Evolutionary conservation across 148 eudicot genomes (phyloP), one percentile per base, ranked within the genome.

Genomic region (Rhododendron vialii): DNA sequence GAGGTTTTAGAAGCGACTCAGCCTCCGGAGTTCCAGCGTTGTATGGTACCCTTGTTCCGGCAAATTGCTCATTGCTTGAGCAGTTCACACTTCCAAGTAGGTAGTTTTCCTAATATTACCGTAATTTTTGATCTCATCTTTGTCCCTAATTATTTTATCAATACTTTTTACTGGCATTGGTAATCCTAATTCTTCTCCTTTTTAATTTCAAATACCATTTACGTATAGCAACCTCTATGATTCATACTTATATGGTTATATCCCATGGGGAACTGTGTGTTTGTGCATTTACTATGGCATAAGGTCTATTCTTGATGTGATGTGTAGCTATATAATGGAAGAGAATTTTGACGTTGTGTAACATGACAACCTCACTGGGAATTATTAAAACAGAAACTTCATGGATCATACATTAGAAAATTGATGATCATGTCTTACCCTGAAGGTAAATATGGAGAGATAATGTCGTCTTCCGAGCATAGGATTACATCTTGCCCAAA

Each of bases 71-170:
- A 89, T 84, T 96, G 98, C 86, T 83, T 96, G 89, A 94, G 94
- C 92, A 94, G 99, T 90, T 93, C 94, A 74, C 99, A 95, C 88
- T 96, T 96, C 91, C 99, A 96, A 98, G 99, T 96, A 75, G 86
- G 83, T 89, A 69, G 84, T 84, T 80, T 47, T 45, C 7, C 35
- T 48, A 41, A 53, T 41, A 30, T 65, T 43, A 26, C 50, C n/a
- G 73, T 63, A 43, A 10, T 45, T 67, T 41, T 20, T 48, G 33
- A 33, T 74, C 17, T 47, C 35, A 18, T 82, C 83, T 63, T 36
- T 24, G 22, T 63, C 24, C 75, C 24, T 82, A 82, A 22, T 33
- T 36, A 61, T 61, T 11, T 82, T 59, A 41, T 55, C 4, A 20
- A 7, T 33, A 24, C 28, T 33, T 82, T 4, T 65, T 82, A 28